Evolutionary conservation across 345 rosid genomes (phyloP), one percentile per base, ranked within the genome.

Genomic region (Laguncularia racemosa): DNA sequence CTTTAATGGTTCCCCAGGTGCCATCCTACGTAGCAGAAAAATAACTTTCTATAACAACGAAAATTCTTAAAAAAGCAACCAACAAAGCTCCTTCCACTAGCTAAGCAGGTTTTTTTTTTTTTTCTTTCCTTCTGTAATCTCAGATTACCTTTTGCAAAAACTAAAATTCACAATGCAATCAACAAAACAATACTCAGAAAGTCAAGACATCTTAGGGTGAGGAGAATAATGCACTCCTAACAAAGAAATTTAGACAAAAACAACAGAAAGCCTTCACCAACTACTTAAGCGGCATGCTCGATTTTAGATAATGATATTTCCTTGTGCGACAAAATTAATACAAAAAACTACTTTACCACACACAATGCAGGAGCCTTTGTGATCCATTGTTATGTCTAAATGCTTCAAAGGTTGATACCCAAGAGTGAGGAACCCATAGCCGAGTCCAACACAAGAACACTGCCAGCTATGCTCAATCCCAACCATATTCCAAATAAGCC

Each of bases 361-460:
- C 26, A 63, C 80, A 78, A 58, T 83, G 96, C 63, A 74, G 63
- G 70, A 88, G 72, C 65, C 76, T 88, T 69, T 79, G 81, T 73
- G 71, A 79, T 52, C 61, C 79, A 66, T 78, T 48, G 53, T 74
- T 77, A 54, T 75, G 78, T 72, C 95, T 77, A 51, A 85, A 91
- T 60, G 98, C 98, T 67, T 88, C 84, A 60, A 91, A 88, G 73
- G 96, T 71, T 52, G 86, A 79, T 65, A 88, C 68, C 95, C 95
- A 85, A 48, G 95, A 50, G 88, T 71, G 69, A 91, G 79, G 72
- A 84, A 88, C 2, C 96, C 95, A 71, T 85, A 85, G n/a, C 88
- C 89, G 52, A 91, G 50, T 51, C 92, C 90, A 55, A 81, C 76
- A n/a, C n/a, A 62, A 84, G 76, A 63, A 69, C 71, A 65, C 78